Percentiles rank a stretch among this genome's conserved stretches.
phyloP scores from a whole-genome alignment of 495 filamentous ascomycete species.

The Penicillium nucicola region DNA sequence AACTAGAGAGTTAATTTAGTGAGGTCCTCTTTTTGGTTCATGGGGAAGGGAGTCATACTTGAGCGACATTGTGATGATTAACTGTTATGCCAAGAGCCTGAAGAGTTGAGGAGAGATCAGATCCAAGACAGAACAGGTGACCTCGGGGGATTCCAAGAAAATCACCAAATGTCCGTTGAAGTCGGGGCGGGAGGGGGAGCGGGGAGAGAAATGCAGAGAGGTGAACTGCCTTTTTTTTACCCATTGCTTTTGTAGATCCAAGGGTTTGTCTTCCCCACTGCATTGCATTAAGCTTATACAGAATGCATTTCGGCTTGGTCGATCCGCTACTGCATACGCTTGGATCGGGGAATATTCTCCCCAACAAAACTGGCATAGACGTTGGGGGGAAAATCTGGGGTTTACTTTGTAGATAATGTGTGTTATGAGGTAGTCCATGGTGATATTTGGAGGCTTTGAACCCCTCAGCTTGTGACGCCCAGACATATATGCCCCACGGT shows the following conservation, averaged over 20 bases:
- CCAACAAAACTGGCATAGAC: too few relatives aligned
- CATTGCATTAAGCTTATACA: background rate
- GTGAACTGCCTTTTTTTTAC: background rate
- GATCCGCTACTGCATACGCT: too few relatives aligned
- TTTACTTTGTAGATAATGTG: too few relatives aligned
- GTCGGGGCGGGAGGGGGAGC: constrained; percentile 25
- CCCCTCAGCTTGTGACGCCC: too few relatives aligned
- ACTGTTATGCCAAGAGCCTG: background rate
- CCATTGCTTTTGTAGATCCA: constrained; percentile 4
- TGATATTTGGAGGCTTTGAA: too few relatives aligned
- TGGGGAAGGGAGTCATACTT: background rate
- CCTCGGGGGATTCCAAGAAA: background rate
- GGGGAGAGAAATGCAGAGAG: constrained; percentile 12
- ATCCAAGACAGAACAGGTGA: background rate
- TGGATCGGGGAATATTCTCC: too few relatives aligned
- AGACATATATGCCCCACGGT: too few relatives aligned
- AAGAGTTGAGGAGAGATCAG: background rate
- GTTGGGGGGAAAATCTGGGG: too few relatives aligned
- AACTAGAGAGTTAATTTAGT: constrained; percentile 47
- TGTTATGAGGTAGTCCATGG: too few relatives aligned
- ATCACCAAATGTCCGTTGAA: background rate
- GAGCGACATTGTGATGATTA: constrained; percentile 19
- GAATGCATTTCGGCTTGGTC: background rate
- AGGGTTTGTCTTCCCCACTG: background rate
- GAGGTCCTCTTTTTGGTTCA: too few relatives aligned